phyloP scores from a whole-genome alignment of 2,329 filamentous ascomycete genomes.

The Chrysoporthe deuterocubensis region DNA sequence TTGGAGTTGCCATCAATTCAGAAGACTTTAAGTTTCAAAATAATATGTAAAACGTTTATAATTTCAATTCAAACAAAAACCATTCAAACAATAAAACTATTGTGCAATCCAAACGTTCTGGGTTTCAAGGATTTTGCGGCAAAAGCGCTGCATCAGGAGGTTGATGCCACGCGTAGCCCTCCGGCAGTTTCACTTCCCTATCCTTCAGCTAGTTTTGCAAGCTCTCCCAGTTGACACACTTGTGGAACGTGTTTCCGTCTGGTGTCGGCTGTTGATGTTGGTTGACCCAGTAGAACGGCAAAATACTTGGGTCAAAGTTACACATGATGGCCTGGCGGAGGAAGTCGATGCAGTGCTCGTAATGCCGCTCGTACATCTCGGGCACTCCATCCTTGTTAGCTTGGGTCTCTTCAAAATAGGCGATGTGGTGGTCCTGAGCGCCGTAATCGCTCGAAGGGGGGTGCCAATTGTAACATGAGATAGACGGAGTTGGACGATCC shows the following conservation, averaged over 20 bases:
- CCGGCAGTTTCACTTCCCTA: slow-evolving; percentile 1
- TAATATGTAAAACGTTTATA: no score
- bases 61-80: no score
- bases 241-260: slow-evolving; percentile 15
- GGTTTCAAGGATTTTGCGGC: slow-evolving; percentile 2
- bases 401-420: slow-evolving; percentile 6
- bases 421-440: slow-evolving; percentile 9
- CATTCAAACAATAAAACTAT: no score
- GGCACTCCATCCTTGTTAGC: slow-evolving; percentile 8
- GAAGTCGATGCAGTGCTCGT: slow-evolving; percentile 21
- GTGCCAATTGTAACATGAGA: no score
- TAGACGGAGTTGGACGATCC: no score
- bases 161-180: slow-evolving; percentile 7
- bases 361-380: slow-evolving; percentile 16
- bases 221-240: slow-evolving; percentile 8
- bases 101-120: no score
- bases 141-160: slow-evolving; percentile 9
- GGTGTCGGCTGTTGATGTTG: slow-evolving; percentile 12
- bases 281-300: slow-evolving; percentile 18
- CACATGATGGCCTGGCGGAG: slow-evolving; percentile 14
- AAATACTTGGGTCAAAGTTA: slow-evolving; percentile 11
- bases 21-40: no score
- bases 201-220: slow-evolving; percentile 7
- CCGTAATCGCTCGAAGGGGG: no score
- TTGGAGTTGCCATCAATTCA: no score